Evolutionary conservation across 1,139 yeast genomes (phyloP), one percentile per base, ranked within the genome.

Genomic region (Hanseniaspora sp.): DNA sequence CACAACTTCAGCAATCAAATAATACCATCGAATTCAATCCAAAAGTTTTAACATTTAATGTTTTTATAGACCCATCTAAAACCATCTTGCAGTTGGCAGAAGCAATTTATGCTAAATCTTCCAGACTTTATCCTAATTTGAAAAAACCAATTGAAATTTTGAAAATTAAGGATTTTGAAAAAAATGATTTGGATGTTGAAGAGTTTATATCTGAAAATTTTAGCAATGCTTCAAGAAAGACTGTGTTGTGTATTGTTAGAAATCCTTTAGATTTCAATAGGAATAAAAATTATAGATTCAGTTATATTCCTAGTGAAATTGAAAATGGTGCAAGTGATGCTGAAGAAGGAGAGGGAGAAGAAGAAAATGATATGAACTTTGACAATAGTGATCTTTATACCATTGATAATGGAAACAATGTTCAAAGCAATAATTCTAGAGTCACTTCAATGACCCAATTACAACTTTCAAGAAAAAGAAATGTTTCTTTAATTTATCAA

Each of bases 161-260:
- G 28, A 75, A 78, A 52, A 67, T 84, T 9, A 92, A 84, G 63
- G 90, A 85, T 64, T 66, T 68, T 34, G 76, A 78, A 57, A 74
- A 74, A 57, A 83, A 88, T 61, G 95, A 86, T 64, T 69, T 86
- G 59, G 95, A 85, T 65, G 87, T 88, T 0, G 95, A 84, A 56
- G 85, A 80, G 60, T 58, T 67, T 5, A 82, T 80, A 0, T 74
- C 74, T 8, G 86, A 83, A 60, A 80, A 83, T 7, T 82, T 85
- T 62, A 56, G 59, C 7, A 34, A 28, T 38, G 41, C 38, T 3
- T 44, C 38, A 9, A 79, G 78, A 44, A 82, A 78, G 58, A 67
- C 76, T 3, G 72, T 84, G 15, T 69, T 82, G 51, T 81, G 82
- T 0, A 63, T 81, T 3, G 71, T 80, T n/a, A 68, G 69, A 33